A percentile compares a stretch with the other conserved stretches of the same genome.
phyloP scores from a whole-genome alignment of 352 stramenopile genomes.

The Elongisporangium prolatum region DNA sequence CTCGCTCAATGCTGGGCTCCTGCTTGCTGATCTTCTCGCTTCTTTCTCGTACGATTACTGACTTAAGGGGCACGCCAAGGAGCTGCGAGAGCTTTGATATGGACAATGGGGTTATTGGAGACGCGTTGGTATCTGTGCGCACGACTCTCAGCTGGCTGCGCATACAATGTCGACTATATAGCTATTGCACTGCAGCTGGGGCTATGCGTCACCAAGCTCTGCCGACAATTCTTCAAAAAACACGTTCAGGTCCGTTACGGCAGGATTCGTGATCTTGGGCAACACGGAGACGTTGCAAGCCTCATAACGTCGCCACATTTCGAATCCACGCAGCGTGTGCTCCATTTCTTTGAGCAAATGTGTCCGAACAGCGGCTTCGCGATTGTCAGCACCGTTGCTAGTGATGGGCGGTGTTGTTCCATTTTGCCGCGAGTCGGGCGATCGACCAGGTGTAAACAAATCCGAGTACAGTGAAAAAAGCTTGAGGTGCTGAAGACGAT shows the following conservation, averaged over 20 bases:
- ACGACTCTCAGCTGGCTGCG: not conserved
- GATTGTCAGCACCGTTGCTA: conserved; percentile 37
- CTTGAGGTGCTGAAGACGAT: conserved; percentile 78
- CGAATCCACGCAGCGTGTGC: conserved; percentile 77
- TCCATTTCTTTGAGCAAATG: conserved; percentile 85
- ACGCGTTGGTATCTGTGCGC: too few relatives aligned
- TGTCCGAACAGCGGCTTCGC: conserved; percentile 60
- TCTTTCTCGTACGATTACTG: not conserved
- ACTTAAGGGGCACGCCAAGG: not conserved
- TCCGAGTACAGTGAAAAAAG: conserved; percentile 79
- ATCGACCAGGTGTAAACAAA: conserved; percentile 69
- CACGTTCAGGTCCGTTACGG: conserved; percentile 52
- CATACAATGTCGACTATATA: conserved; percentile 1
- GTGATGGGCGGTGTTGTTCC: conserved; percentile 69
- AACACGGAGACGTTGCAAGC: conserved; percentile 61
- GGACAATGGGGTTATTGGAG: not conserved
- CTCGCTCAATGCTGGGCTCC: conserved; percentile 3
- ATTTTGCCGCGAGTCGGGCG: conserved; percentile 66
- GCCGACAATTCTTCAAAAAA: conserved; percentile 72
- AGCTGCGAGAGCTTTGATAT: not conserved
- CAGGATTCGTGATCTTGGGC: conserved; percentile 68
- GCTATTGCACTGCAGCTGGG: not conserved
- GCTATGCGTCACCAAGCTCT: conserved; percentile 39
- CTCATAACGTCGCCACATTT: conserved; percentile 86
- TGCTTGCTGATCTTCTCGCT: not conserved